Evolutionary conservation across 495 filamentous ascomycete species (phyloP).

Genomic region (Xylaria grammica): DNA sequence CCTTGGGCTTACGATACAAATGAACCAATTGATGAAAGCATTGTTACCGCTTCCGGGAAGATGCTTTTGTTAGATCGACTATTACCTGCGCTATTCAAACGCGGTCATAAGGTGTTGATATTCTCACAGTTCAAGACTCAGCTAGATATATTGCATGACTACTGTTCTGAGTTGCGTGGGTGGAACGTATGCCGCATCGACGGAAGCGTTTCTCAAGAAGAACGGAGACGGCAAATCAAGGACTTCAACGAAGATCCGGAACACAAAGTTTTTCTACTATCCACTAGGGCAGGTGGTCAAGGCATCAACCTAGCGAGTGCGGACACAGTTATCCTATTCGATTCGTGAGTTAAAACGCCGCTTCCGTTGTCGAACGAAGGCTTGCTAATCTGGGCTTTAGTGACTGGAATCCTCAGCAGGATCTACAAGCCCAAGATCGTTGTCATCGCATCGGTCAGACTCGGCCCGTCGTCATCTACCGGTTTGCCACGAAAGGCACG

Average conservation of each 20-base stretch:
- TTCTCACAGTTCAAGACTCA: conserved; percentile 97
- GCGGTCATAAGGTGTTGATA: conserved; percentile 88
- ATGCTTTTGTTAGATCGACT: conserved; percentile 93
- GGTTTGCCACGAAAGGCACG: conserved; percentile 89
- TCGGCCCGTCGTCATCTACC: conserved; percentile 90
- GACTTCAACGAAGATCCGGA: conserved; percentile 77
- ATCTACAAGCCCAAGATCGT: conserved; percentile 94
- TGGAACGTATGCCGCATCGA: conserved; percentile 93
- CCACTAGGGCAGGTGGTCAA: conserved; percentile 89
- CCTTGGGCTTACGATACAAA: conserved; percentile 69
- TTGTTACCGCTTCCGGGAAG: conserved; percentile 88
- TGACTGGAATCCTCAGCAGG: conserved; percentile 98
- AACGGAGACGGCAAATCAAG: conserved; percentile 82
- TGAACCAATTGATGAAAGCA: conserved; percentile 69
- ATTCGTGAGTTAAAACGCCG: conserved; percentile 51
- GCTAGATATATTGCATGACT: conserved; percentile 88
- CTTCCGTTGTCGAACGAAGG: not conserved
- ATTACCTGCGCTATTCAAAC: conserved; percentile 73
- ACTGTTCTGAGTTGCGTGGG: conserved; percentile 69
- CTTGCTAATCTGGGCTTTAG: conserved; percentile 36
- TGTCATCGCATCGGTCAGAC: conserved; percentile 95
- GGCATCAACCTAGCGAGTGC: conserved; percentile 98
- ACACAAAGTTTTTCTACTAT: conserved; percentile 82
- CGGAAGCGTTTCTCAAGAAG: conserved; percentile 79
- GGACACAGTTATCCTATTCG: conserved; percentile 95